A percentile compares a stretch with the other conserved stretches of the same genome.
phyloP scores from a whole-genome alignment of 192 early-diverging fungal species.

The Linnemannia exigua region DNA sequence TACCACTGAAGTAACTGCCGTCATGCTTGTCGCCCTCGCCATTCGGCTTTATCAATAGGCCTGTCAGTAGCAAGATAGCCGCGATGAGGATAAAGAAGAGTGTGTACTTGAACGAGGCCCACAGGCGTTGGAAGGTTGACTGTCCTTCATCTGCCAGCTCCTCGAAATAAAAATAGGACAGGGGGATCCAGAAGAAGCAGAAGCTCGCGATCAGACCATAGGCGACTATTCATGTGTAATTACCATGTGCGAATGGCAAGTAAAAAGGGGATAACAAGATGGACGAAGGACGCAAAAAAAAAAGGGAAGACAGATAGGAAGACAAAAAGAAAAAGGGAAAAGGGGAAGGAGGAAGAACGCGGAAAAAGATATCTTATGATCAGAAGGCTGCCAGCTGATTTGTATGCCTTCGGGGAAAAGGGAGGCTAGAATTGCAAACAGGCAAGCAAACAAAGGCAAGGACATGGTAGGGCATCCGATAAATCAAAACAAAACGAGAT shows the following conservation, averaged over 20 bases:
- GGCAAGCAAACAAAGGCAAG: neutral
- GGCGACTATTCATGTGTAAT: constrained; percentile 43
- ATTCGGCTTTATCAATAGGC: constrained; percentile 59
- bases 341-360: no score
- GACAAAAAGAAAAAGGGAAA: neutral
- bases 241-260: neutral
- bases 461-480: no score
- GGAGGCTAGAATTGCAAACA: no score
- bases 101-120: constrained; percentile 67
- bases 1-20: neutral
- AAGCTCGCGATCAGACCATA: constrained; percentile 66
- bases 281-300: neutral
- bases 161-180: constrained; percentile 76
- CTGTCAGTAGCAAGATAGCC: constrained; percentile 59
- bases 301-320: neutral
- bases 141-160: constrained; percentile 64
- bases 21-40: constrained; percentile 5
- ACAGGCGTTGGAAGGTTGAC: constrained; percentile 44
- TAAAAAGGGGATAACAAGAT: neutral
- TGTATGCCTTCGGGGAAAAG: neutral
- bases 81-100: constrained; percentile 66
- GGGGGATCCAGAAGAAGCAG: constrained; percentile 67
- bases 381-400: neutral
- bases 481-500: no score
- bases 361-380: neutral